Evolutionary conservation across 177 flowering plant species (phyloP).

Genomic region (Telopea speciosissima): DNA sequence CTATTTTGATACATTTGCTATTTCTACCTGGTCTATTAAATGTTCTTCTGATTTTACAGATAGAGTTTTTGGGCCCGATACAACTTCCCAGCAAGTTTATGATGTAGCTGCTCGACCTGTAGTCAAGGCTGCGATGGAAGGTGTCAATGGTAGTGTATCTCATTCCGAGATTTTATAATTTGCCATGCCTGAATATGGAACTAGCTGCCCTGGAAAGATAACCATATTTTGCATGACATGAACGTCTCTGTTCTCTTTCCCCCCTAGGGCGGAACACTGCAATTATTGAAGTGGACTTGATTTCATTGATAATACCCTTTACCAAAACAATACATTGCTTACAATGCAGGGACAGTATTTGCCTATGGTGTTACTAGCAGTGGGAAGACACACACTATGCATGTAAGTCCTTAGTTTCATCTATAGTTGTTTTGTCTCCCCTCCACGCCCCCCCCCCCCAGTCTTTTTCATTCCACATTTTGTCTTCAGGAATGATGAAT

Average conservation of each 20-base stretch:
- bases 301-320: not conserved
- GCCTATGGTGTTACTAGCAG: constrained; percentile 24
- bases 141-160: constrained; percentile 49
- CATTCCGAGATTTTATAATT: not conserved
- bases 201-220: not conserved
- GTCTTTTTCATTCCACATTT: too few relatives aligned
- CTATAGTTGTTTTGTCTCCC: not conserved
- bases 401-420: constrained; percentile 11
- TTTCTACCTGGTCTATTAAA: not conserved
- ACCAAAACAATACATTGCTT: not conserved
- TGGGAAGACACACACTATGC: constrained; percentile 25
- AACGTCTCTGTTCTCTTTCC: not conserved
- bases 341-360: constrained; percentile 17
- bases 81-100: constrained; percentile 49
- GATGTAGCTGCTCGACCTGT: constrained; percentile 73
- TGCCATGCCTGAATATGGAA: not conserved
- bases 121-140: constrained; percentile 75
- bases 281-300: not conserved
- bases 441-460: too few relatives aligned
- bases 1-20: not conserved
- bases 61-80: constrained; percentile 57
- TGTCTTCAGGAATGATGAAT: not conserved
- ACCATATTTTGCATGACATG: not conserved
- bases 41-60: constrained; percentile 29
- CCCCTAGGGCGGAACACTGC: not conserved